A percentile compares a stretch with the other conserved stretches of the same genome.
phyloP scores from a whole-genome alignment of 495 filamentous ascomycete genomes.

The Podospora pseudocomata region DNA sequence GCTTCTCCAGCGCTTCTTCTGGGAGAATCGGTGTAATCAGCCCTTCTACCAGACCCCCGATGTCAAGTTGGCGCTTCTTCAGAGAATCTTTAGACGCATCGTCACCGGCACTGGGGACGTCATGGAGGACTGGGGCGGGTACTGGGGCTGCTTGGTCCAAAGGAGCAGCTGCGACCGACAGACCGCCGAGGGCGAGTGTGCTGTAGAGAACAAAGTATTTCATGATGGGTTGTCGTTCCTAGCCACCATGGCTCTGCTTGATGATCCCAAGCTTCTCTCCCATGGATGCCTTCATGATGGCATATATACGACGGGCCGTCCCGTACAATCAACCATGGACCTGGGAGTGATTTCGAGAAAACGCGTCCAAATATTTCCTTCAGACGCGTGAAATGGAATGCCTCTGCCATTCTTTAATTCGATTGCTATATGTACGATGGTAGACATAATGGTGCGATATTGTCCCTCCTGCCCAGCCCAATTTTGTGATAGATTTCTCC shows the following conservation, averaged over 20 bases:
- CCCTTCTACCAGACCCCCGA: too few species aligned
- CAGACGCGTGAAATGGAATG: constrained; percentile 13
- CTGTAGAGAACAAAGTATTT: constrained; percentile 6
- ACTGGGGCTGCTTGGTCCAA: background rate
- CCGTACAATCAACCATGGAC: constrained; percentile 1
- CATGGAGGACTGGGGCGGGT: background rate
- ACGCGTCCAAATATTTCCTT: background rate
- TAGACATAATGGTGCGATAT: constrained; percentile 2
- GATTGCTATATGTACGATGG: constrained; percentile 3
- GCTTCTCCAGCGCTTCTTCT: background rate
- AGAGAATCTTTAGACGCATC: background rate
- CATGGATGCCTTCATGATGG: background rate
- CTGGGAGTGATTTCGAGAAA: background rate
- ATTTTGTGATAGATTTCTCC: background rate
- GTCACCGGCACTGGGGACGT: background rate
- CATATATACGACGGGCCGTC: constrained; percentile 7
- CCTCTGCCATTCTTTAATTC: background rate
- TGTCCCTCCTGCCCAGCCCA: background rate
- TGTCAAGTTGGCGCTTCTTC: background rate
- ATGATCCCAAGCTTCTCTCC: background rate
- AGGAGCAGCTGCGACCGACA: constrained; percentile 8
- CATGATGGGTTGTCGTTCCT: constrained; percentile 9
- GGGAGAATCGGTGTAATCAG: too few species aligned
- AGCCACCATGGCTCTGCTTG: constrained; percentile 12
- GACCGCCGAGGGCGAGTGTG: constrained; percentile 9